Base-by-base conservation (phyloP, 2,329 filamentous ascomycete species). In the Scedosporium apiospermum region DNA sequence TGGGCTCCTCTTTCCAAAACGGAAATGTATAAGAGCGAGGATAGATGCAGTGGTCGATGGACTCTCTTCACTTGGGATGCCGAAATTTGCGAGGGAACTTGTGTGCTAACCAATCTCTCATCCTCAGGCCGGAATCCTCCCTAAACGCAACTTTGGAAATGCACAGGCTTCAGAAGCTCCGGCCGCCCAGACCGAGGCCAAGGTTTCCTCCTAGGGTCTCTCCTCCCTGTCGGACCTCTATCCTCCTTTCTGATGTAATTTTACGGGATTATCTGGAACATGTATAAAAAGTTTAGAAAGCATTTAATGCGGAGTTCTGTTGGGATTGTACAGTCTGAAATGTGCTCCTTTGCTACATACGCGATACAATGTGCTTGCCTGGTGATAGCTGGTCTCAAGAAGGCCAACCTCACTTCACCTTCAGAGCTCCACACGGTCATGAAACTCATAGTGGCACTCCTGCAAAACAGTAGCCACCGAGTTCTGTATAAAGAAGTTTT, bases 241-340 rank as follows among this genome's bases (percentile, higher is more conserved):
- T 38, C 44, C 44, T 21, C 16, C 21, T 30, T 46, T 51, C 51
- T 46, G 38, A 60, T 60, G 58, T 60, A 60, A 46, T 44, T 46
- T 44, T 60, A 60, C 41, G 41, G 58, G 44, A 49, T 49, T 46
- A 60, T 60, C 44, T 44, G 26, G 21, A 49, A 23, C 41, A 23
- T 59, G 58, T 60, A 49, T 16, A 46, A 60, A 60, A 30, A 6
- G 14, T 23, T 14, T 46, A 60, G 57, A 38, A 34, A 58, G 57
- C 57, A 58, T 58, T 18, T 58, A 58, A 58, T 58, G 57, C 57
- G 57, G 57, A 58, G 57, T 58, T 58, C n/a, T 27, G 14, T 58
- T 58, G 16, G 26, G 21, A 16, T 57, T 34, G 21, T 26, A 57
- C 53, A 27, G 23, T 23, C 44, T 38, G 34, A 38, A 30, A 34